A percentile compares a stretch with the other conserved stretches of the same genome.
phyloP scores from a whole-genome alignment of 495 filamentous ascomycete genomes.

The Annulohypoxylon maeteangense region DNA sequence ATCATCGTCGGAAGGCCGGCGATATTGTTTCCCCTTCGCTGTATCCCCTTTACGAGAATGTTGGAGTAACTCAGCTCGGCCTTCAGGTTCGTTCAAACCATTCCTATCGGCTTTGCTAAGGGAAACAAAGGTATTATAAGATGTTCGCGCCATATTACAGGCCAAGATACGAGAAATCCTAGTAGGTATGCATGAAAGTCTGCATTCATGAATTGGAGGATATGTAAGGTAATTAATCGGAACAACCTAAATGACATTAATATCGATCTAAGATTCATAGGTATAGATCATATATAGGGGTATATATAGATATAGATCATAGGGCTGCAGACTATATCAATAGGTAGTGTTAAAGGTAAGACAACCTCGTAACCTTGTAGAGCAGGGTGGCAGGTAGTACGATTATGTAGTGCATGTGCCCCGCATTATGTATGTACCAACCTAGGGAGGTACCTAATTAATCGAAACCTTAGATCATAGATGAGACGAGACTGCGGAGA shows the following conservation, averaged over 20 bases:
- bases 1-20: constrained; percentile 22
- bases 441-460: background rate
- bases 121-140: constrained; percentile 26
- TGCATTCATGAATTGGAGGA: constrained; percentile 9
- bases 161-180: background rate
- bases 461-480: background rate
- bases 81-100: background rate
- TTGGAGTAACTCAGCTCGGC: constrained; percentile 1
- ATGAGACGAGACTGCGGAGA: constrained; percentile 24
- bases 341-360: background rate
- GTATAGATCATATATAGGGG: background rate
- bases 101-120: background rate
- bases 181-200: background rate
- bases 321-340: background rate
- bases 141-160: constrained; percentile 17
- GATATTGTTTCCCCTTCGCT: constrained; percentile 9
- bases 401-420: background rate
- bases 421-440: constrained; percentile 12
- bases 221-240: background rate
- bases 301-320: background rate
- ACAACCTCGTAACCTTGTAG: background rate
- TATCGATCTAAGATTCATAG: background rate
- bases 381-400: background rate
- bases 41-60: background rate
- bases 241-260: background rate